These are phyloP conservation scores for Ogataea angusta DNA, from an alignment of 805 yeast species.

Conservation along the genomic window DNA sequence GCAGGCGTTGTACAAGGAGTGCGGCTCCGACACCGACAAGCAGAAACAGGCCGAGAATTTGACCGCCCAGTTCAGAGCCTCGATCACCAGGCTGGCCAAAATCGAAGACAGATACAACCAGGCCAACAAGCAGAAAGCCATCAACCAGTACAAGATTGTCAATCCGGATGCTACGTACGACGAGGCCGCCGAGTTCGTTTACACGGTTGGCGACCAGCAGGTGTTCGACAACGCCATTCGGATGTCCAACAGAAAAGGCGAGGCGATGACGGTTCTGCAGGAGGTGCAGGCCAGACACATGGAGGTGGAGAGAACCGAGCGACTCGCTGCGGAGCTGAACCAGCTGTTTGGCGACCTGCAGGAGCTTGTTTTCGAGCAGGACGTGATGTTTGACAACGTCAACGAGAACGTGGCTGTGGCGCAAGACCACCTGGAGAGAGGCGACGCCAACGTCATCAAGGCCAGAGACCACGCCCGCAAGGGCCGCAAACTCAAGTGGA, in stretches of 20 bases:
- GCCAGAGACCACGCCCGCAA: constrained; percentile 86
- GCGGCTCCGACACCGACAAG: constrained; percentile 72
- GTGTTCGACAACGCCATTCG: constrained; percentile 90
- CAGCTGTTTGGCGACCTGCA: constrained; percentile 96
- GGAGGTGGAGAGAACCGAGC: constrained; percentile 90
- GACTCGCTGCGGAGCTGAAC: constrained; percentile 92
- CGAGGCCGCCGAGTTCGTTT: constrained; percentile 82
- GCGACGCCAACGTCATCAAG: constrained; percentile 88
- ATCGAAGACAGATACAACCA: constrained; percentile 85
- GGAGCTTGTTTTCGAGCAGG: constrained; percentile 93
- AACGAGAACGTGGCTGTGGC: constrained; percentile 80
- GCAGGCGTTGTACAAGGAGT: constrained; percentile 69
- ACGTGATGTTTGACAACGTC: constrained; percentile 76
- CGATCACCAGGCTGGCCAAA: constrained; percentile 82
- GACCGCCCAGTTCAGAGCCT: constrained; percentile 78
- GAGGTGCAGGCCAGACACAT: constrained; percentile 96
- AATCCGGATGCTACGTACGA: constrained; percentile 81
- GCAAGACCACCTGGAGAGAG: constrained; percentile 87
- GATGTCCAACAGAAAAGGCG: constrained; percentile 86
- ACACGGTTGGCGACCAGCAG: constrained; percentile 82
- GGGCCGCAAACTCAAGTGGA: constrained; percentile 87
- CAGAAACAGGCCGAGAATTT: constrained; percentile 87
- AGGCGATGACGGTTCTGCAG: constrained; percentile 90
- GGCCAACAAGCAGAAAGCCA: constrained; percentile 82
- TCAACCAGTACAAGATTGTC: constrained; percentile 87